Evolutionary conservation across 108 stramenopile species (phyloP).

Genomic region (Chaetoceros muelleri): DNA sequence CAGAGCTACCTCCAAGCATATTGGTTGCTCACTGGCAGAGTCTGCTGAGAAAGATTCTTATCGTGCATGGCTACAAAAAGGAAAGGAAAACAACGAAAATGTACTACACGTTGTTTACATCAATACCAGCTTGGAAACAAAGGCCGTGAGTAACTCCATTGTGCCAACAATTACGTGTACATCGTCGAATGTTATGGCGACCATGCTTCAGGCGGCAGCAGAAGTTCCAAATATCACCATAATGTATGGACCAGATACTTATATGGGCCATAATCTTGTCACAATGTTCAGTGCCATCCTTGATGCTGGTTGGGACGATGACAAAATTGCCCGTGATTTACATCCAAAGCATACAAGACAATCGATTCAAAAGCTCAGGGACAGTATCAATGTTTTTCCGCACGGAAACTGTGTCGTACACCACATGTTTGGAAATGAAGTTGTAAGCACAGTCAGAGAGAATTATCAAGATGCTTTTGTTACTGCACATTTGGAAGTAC

Average conservation of each 20-base stretch:
- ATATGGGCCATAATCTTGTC: conserved; percentile 90
- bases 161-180: conserved; percentile 96
- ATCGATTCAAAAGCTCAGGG: conserved; percentile 35
- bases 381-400: conserved; percentile 66
- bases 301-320: conserved; percentile 45
- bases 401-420: conserved; percentile 91
- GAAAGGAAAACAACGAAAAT: conserved; percentile 14
- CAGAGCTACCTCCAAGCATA: conserved; percentile 49
- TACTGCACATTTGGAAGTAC: conserved; percentile 93
- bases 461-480: conserved; percentile 75
- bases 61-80: conserved; percentile 63
- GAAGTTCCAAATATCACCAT: conserved; percentile 68
- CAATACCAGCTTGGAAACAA: conserved; percentile 91
- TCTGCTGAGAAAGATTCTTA: conserved; percentile 78
- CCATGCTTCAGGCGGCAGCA: conserved; percentile 80
- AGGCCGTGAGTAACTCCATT: conserved; percentile 60
- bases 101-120: conserved; percentile 91
- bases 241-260: conserved; percentile 92
- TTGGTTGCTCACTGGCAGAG: conserved; percentile 89
- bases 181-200: conserved; percentile 80
- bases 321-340: conserved; percentile 41
- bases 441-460: conserved; percentile 53
- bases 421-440: conserved; percentile 88
- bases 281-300: conserved; percentile 49
- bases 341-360: conserved; percentile 52